Percentiles rank a stretch among this genome's conserved stretches.
Conservation (phyloP, 768 basidiomycete genomes). For the Paxillus rubicundulus region DNA sequence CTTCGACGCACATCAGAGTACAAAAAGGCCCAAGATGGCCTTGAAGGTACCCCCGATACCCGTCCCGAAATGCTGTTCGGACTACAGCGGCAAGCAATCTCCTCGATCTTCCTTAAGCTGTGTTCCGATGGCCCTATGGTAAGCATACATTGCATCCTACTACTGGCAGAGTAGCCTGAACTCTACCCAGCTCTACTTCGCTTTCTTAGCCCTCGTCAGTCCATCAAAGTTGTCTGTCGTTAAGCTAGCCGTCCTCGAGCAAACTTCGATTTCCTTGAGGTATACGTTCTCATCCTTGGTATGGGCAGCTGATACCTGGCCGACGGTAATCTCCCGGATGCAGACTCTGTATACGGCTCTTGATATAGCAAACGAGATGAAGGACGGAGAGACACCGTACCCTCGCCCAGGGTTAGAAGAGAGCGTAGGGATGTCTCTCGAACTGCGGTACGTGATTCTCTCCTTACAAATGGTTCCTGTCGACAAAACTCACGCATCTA, state of each 20-base stretch:
- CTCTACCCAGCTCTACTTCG: conserved; percentile 26
- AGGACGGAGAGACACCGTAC: conserved; percentile 24
- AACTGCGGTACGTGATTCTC: conserved; percentile 13
- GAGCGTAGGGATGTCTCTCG: conserved; percentile 13
- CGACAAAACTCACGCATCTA: not conserved
- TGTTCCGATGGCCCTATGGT: conserved; percentile 19
- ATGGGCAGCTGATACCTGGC: conserved; percentile 5
- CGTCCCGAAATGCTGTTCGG: conserved; percentile 11
- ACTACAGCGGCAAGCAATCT: conserved; percentile 1
- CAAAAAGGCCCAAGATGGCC: conserved; percentile 14
- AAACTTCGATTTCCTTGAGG: conserved; percentile 23
- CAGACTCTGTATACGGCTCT: conserved; percentile 20
- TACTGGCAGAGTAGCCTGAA: not conserved
- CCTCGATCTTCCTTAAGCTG: conserved; percentile 5
- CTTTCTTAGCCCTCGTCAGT: conserved; percentile 21
- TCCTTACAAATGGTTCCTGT: not conserved
- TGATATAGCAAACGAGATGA: conserved; percentile 22
- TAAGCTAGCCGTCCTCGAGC: conserved; percentile 30
- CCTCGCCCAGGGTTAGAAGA: conserved; percentile 18
- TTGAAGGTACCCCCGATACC: conserved; percentile 15
- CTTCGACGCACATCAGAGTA: conserved; percentile 17
- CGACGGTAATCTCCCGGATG: conserved; percentile 18
- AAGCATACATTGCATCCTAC: not conserved
- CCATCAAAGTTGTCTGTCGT: conserved; percentile 28
- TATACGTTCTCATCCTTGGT: conserved; percentile 19